Percentiles rank a stretch among this genome's conserved stretches.
These are phyloP conservation scores for Psilocybe subaeruginosa DNA, from an alignment of 768 basidiomycete species.

Conservation along the genomic window DNA sequence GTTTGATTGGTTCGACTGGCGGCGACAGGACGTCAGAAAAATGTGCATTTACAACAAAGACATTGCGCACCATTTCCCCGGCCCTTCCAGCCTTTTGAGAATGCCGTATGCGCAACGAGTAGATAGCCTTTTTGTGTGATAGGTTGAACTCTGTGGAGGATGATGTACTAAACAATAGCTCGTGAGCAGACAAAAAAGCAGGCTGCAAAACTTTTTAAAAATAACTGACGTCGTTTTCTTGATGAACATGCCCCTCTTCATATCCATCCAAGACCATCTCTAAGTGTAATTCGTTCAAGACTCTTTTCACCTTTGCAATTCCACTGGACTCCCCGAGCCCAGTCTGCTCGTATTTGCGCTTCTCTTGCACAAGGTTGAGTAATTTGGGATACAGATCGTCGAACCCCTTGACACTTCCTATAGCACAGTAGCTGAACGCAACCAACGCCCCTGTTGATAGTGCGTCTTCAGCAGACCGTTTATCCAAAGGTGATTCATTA, in stretches of 20 bases:
- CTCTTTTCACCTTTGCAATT: conserved; percentile 61
- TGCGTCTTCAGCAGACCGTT: conserved; percentile 92
- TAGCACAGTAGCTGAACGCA: conserved; percentile 85
- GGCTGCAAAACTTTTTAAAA: background rate
- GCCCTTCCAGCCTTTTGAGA: conserved; percentile 79
- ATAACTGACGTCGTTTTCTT: conserved; percentile 87
- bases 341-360: conserved; percentile 74
- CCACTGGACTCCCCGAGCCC: conserved; percentile 57
- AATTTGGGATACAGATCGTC: conserved; percentile 97
- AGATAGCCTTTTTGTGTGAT: conserved; percentile 89
- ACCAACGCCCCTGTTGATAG: conserved; percentile 94
- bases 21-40: background rate
- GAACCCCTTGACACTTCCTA: conserved; percentile 95
- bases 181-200: background rate
- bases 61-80: conserved; percentile 73
- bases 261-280: conserved; percentile 91
- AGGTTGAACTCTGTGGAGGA: conserved; percentile 91
- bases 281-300: conserved; percentile 85
- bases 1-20: conserved; percentile 81
- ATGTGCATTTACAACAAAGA: background rate
- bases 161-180: conserved; percentile 72
- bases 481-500: conserved; percentile 90
- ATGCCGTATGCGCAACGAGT: conserved; percentile 90
- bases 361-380: conserved; percentile 87
- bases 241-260: conserved; percentile 94